Conservation (phyloP, 2,329 filamentous ascomycete genomes). For the Cadophora sp. region DNA sequence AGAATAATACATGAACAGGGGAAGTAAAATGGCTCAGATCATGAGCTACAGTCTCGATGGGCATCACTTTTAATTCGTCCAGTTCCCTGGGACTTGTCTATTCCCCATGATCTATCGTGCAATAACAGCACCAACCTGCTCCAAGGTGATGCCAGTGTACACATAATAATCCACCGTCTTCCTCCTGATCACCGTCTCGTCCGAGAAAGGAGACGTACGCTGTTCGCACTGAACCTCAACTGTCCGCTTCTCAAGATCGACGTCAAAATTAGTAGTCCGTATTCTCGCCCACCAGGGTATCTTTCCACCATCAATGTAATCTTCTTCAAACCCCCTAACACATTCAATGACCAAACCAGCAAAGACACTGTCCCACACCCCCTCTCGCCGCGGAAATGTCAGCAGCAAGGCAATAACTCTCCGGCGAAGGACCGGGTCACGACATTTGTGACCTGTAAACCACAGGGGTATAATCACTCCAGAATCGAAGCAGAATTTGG, state of each 20-base stretch:
- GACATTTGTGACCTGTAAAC: conserved; percentile 68
- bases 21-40: no score
- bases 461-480: conserved; percentile 69
- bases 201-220: conserved; percentile 18
- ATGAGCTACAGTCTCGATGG: not conserved
- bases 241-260: conserved; percentile 20
- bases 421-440: conserved; percentile 61
- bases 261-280: conserved; percentile 19
- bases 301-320: conserved; percentile 21
- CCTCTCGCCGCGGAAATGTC: conserved; percentile 66
- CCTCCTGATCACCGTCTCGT: conserved; percentile 9
- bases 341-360: conserved; percentile 23
- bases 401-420: conserved; percentile 65
- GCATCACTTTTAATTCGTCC: not conserved
- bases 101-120: not conserved
- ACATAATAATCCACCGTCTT: conserved; percentile 25
- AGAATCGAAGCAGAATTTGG: conserved; percentile 62
- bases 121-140: conserved; percentile 23
- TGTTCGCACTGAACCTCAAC: conserved; percentile 24
- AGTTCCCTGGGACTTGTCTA: not conserved
- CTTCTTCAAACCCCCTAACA: conserved; percentile 25
- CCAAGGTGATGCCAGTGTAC: conserved; percentile 20
- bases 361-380: conserved; percentile 62
- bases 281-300: conserved; percentile 27
- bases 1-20: no score